phyloP scores from a whole-genome alignment of 2,329 filamentous ascomycete species.

The Dryadomyces quercus-mongolicae region DNA sequence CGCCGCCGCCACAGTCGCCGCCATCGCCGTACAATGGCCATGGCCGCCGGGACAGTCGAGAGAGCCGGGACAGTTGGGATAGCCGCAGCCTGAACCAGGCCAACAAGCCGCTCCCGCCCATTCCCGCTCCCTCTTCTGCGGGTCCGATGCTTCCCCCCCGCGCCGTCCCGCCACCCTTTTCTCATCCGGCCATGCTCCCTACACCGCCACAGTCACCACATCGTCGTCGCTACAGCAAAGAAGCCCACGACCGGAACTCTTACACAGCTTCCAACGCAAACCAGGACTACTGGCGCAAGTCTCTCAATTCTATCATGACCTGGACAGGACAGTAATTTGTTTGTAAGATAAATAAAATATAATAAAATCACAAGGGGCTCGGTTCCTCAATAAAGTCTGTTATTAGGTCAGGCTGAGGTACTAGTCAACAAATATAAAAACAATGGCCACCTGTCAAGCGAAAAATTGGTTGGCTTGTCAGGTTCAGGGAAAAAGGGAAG shows the following conservation, averaged over 20 bases:
- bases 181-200: slow-evolving; percentile 1
- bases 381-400: not conserved
- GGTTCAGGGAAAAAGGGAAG: not conserved
- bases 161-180: not conserved
- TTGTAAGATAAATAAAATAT: too few species aligned
- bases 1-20: not conserved
- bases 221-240: not conserved
- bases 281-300: not conserved
- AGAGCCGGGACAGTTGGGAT: not conserved
- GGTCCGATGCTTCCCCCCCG: not conserved
- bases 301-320: not conserved
- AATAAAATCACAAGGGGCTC: not conserved
- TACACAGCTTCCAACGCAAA: too few species aligned
- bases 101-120: not conserved
- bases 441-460: too few species aligned
- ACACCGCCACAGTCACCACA: slow-evolving; percentile 9
- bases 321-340: not conserved
- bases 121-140: not conserved
- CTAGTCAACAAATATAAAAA: not conserved
- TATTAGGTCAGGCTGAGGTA: not conserved
- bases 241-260: not conserved
- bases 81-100: not conserved
- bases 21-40: not conserved
- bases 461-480: not conserved
- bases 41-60: not conserved